A percentile compares a stretch with the other conserved stretches of the same genome.
Conservation (phyloP, 495 filamentous ascomycete genomes). For the Parachaetomium inaequale region DNA sequence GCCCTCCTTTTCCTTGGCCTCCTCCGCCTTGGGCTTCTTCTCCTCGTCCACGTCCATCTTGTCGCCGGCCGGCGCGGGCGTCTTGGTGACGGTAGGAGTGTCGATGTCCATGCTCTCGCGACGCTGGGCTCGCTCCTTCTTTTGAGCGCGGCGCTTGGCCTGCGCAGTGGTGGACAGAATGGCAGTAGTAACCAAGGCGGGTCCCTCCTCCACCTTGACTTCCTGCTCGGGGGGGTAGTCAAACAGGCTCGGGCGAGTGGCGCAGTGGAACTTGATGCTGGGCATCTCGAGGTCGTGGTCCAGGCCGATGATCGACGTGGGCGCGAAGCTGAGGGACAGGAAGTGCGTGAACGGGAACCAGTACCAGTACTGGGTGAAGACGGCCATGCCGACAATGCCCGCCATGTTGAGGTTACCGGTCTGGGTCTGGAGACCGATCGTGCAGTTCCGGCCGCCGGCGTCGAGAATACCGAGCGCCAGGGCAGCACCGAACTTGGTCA, state of each 20-base stretch:
- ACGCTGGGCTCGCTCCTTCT: constrained; percentile 65
- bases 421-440: constrained; percentile 94
- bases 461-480: constrained; percentile 96
- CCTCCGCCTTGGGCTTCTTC: constrained; percentile 56
- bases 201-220: constrained; percentile 87
- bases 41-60: constrained; percentile 92
- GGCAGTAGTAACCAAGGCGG: constrained; percentile 91
- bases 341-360: constrained; percentile 99
- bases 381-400: constrained; percentile 93
- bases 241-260: constrained; percentile 89
- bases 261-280: constrained; percentile 93
- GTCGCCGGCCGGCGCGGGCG: constrained; percentile 58
- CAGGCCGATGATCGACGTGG: constrained; percentile 90
- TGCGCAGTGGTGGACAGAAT: constrained; percentile 95
- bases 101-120: constrained; percentile 90
- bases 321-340: constrained; percentile 86
- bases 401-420: constrained; percentile 98
- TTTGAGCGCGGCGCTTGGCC: constrained; percentile 86
- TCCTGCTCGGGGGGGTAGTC: constrained; percentile 97
- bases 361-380: constrained; percentile 99
- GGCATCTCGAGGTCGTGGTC: constrained; percentile 92
- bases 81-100: constrained; percentile 72
- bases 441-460: constrained; percentile 96
- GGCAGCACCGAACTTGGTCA: constrained; percentile 97
- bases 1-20: constrained; percentile 56